These are phyloP conservation scores for Trichoderma koningiopsis DNA, from an alignment of 2,329 filamentous ascomycete genomes.

Conservation along the genomic window DNA sequence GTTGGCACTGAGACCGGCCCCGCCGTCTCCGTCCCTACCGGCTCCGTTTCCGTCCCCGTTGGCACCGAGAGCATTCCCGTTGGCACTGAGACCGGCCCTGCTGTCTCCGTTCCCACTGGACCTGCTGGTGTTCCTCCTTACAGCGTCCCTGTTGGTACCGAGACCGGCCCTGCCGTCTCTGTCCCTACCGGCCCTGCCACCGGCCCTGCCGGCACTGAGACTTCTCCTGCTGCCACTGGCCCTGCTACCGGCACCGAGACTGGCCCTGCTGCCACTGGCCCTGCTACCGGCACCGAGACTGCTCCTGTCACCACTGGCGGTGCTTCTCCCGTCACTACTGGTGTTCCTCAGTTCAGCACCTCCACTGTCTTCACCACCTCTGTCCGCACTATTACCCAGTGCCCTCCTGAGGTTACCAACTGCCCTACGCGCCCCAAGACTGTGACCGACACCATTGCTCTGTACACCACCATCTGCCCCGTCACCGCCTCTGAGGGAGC, in stretches of 20 bases:
- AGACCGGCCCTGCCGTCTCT: slow-evolving; percentile 20
- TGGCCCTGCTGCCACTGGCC: slow-evolving; percentile 24
- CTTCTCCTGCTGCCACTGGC: slow-evolving; percentile 15
- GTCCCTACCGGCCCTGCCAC: slow-evolving; percentile 33
- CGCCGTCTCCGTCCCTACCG: slow-evolving; percentile 10
- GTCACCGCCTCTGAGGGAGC: slow-evolving; percentile 33
- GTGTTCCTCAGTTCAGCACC: slow-evolving; percentile 43
- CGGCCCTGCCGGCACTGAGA: slow-evolving; percentile 36
- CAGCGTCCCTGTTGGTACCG: neutral
- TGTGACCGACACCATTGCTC: slow-evolving; percentile 42
- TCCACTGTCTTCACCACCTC: slow-evolving; percentile 60
- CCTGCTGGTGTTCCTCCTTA: no score
- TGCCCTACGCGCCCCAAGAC: slow-evolving; percentile 53
- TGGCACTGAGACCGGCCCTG: neutral
- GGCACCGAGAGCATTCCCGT: neutral
- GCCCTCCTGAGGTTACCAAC: slow-evolving; percentile 61
- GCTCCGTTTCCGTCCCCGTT: slow-evolving; percentile 27
- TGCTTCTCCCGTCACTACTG: slow-evolving; percentile 29
- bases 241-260: slow-evolving; percentile 11
- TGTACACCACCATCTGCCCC: slow-evolving; percentile 48
- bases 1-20: no score
- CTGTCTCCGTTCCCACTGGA: no score
- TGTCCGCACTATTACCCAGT: slow-evolving; percentile 63
- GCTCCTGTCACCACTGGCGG: slow-evolving; percentile 26
- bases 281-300: slow-evolving; percentile 20